Evolutionary conservation across 2,329 filamentous ascomycete genomes (phyloP), one percentile per base, ranked within the genome.

Genomic region (Sporothrix brunneoviolacea): DNA sequence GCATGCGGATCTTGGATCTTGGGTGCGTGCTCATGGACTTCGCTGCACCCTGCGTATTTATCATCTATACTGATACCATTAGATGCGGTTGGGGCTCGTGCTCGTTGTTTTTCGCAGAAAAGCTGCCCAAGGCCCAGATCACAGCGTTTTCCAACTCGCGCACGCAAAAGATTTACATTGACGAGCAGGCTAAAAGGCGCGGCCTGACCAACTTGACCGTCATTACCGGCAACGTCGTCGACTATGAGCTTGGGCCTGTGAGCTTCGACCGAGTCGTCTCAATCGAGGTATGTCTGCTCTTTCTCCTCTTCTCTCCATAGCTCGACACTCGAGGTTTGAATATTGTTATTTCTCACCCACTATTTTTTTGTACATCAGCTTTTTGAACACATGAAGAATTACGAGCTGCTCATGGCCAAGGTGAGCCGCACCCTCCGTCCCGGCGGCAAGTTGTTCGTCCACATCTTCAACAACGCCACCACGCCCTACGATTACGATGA

Each of bases 321-420:
- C 24, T 28, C 24, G n/a, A n/a, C n/a, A n/a, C n/a, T n/a, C n/a
- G n/a, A n/a, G n/a, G n/a, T n/a, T n/a, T n/a, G n/a, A n/a, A n/a
- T n/a, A n/a, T n/a, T n/a, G n/a, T n/a, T n/a, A n/a, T n/a, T 28
- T 28, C 24, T 28, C 24, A 10, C 24, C 10, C 6, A 28, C 24
- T 10, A 28, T 28, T 10, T 6, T 19, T 18, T 2, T 27, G 21
- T 15, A n/a, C 27, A 35, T 12, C 32, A 86, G 73, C 71, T 87
- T 12, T 86, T 88, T 60, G 83, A 87, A 63, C 84, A 87, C 64
- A 86, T 87, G 83, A 87, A 87, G 64, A 87, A 87, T 64, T 86
- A 87, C 64, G 76, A 83, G 55, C 68, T 80, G 12, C 73, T 87
- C 21, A 77, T 87, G 68, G 73, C 74, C 38, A 87, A 87, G 64